These are phyloP conservation scores for Candida easanensis DNA, from an alignment of 805 yeast species.

Conservation along the genomic window DNA sequence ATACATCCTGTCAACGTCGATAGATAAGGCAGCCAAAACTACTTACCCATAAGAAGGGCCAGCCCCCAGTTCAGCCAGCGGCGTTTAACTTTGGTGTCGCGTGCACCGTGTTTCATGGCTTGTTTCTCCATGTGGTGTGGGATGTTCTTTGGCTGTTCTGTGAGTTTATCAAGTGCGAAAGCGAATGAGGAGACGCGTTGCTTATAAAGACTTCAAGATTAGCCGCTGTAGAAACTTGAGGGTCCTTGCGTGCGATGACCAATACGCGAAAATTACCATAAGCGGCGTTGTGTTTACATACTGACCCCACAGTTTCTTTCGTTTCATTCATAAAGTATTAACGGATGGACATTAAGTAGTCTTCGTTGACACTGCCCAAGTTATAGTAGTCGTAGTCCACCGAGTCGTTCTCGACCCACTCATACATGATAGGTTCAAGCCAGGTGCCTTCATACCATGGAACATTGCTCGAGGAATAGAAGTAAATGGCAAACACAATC, in stretches of 20 bases:
- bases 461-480: not conserved
- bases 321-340: too few species aligned
- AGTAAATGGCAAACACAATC: not conserved
- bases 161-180: too few species aligned
- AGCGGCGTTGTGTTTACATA: too few species aligned
- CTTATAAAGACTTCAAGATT: not conserved
- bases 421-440: constrained; percentile 17
- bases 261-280: too few species aligned
- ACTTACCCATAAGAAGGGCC: constrained; percentile 1
- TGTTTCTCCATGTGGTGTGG: constrained; percentile 1
- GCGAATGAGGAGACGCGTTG: not conserved
- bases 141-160: too few species aligned
- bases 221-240: too few species aligned
- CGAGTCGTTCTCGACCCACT: constrained; percentile 15
- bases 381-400: constrained; percentile 26
- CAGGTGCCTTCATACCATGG: constrained; percentile 20
- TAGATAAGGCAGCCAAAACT: not conserved
- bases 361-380: constrained; percentile 17
- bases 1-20: not conserved
- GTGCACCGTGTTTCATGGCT: not conserved
- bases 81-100: not conserved
- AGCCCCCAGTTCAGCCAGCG: constrained; percentile 7
- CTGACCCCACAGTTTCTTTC: too few species aligned
- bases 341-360: constrained; percentile 12
- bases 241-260: too few species aligned